Evolutionary conservation across 108 stramenopile species (phyloP).

Genomic region (Licmophora abbreviata): DNA sequence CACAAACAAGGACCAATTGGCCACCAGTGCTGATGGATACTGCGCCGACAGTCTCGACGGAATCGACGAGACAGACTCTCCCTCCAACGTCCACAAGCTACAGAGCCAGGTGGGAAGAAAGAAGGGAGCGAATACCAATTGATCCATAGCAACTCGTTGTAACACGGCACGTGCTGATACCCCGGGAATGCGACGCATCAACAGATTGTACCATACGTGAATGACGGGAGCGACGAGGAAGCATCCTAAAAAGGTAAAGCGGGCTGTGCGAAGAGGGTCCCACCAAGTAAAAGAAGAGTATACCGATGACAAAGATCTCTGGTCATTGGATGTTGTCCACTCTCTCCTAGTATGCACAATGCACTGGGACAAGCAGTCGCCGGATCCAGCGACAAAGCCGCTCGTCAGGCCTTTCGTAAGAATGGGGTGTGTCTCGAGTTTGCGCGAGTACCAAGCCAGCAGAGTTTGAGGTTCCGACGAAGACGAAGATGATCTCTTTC

Average conservation of each 20-base stretch:
- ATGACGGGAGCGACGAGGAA: conserved; percentile 76
- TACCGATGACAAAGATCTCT: conserved; percentile 1
- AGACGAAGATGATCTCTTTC: too few relatives aligned
- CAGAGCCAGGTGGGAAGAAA: conserved; percentile 63
- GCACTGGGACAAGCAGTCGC: conserved; percentile 67
- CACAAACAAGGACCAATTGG: conserved; percentile 80
- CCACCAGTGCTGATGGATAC: conserved; percentile 37
- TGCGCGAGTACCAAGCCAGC: conserved; percentile 44
- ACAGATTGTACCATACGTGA: conserved; percentile 61
- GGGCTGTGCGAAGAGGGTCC: conserved; percentile 50
- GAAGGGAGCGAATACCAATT: conserved; percentile 62
- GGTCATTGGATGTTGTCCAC: not conserved
- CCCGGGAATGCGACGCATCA: conserved; percentile 55
- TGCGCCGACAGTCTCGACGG: conserved; percentile 18
- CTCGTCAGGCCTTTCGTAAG: conserved; percentile 66
- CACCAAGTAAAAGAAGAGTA: too few relatives aligned
- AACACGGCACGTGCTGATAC: conserved; percentile 14
- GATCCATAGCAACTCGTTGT: conserved; percentile 57
- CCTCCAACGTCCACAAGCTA: conserved; percentile 60
- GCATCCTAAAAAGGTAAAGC: conserved; percentile 57
- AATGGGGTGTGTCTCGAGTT: conserved; percentile 63
- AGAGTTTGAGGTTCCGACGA: too few relatives aligned
- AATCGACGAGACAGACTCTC: conserved; percentile 9
- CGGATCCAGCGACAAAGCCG: conserved; percentile 59
- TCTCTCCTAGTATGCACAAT: conserved; percentile 1